phyloP scores from a whole-genome alignment of 2,329 filamentous ascomycete genomes.

The Neonectria punicea region DNA sequence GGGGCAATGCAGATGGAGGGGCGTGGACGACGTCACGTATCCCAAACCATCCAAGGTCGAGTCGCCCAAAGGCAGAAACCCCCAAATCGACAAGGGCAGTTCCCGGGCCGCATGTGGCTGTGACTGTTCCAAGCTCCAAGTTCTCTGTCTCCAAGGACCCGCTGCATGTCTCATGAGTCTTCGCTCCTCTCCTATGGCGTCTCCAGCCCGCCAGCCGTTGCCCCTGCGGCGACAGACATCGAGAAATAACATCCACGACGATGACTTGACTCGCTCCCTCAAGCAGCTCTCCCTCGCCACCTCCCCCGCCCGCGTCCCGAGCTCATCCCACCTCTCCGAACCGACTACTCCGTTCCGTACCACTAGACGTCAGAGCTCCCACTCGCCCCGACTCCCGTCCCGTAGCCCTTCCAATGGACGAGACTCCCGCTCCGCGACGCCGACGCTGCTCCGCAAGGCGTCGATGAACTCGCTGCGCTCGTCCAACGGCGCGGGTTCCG shows the following conservation, averaged over 20 bases:
- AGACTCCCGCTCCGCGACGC: conserved; percentile 60
- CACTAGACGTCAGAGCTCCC: conserved; percentile 48
- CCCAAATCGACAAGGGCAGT: conserved; percentile 17
- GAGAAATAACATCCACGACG: conserved; percentile 43
- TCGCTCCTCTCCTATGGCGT: conserved; percentile 42
- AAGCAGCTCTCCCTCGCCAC: conserved; percentile 56
- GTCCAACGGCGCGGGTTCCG: conserved; percentile 52
- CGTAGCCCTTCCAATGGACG: conserved; percentile 56
- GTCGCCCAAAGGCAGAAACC: conserved; percentile 4
- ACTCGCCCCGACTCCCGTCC: conserved; percentile 48
- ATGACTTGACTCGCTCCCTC: conserved; percentile 55
- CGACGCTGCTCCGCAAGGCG: conserved; percentile 64
- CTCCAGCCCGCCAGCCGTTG: conserved; percentile 41
- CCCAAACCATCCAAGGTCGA: conserved; percentile 13
- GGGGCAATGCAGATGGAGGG: conserved; percentile 23
- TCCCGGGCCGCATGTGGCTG: conserved; percentile 9
- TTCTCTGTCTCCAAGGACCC: conserved; percentile 6
- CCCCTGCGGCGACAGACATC: conserved; percentile 50
- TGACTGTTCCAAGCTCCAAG: not conserved
- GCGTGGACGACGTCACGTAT: conserved; percentile 27
- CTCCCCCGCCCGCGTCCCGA: conserved; percentile 43
- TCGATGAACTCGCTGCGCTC: conserved; percentile 68
- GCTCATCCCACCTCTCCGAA: conserved; percentile 49
- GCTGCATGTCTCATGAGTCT: conserved; percentile 29
- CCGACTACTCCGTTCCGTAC: conserved; percentile 52